A percentile compares a stretch with the other conserved stretches of the same genome.
Evolutionary conservation across 2,329 filamentous ascomycete genomes (phyloP).

Genomic region (Ascocoryne sarcoides): DNA sequence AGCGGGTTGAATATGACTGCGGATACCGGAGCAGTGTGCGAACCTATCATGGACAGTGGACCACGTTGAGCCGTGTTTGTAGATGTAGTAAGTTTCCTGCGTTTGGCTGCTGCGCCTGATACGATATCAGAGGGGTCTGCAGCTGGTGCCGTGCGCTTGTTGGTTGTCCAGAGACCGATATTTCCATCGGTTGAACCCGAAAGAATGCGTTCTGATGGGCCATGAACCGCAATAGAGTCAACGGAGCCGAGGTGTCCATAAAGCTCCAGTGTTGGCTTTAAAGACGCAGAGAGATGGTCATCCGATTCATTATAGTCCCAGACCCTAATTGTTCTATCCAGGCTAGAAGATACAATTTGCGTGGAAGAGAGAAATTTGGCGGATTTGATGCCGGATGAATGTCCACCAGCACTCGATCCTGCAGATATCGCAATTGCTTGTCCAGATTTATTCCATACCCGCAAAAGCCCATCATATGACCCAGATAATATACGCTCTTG

Average conservation of each 20-base stretch:
- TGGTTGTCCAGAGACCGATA: conserved; percentile 82
- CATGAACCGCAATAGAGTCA: conserved; percentile 66
- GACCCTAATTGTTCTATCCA: conserved; percentile 77
- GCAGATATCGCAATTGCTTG: conserved; percentile 71
- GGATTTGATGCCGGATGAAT: conserved; percentile 69
- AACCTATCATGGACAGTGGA: conserved; percentile 62
- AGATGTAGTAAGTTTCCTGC: conserved; percentile 57
- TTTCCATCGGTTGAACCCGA: conserved; percentile 77
- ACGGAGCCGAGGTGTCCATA: conserved; percentile 73
- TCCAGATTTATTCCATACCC: conserved; percentile 87
- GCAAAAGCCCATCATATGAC: conserved; percentile 81
- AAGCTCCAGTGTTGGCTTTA: conserved; percentile 70
- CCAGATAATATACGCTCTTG: conserved; percentile 78
- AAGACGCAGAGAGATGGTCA: conserved; percentile 42
- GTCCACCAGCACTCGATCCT: conserved; percentile 57
- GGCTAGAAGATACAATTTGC: conserved; percentile 71
- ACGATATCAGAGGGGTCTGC: conserved; percentile 64
- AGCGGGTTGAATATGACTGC: conserved; percentile 76
- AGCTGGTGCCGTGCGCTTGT: conserved; percentile 64
- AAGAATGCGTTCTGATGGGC: conserved; percentile 66
- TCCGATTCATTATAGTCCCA: conserved; percentile 77
- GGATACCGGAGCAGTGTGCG: conserved; percentile 64
- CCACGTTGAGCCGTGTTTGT: conserved; percentile 57
- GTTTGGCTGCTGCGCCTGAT: conserved; percentile 60
- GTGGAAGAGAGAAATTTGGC: conserved; percentile 72